Base-by-base conservation (phyloP, 495 filamentous ascomycete species). In the Jackrogersella multiformis region DNA sequence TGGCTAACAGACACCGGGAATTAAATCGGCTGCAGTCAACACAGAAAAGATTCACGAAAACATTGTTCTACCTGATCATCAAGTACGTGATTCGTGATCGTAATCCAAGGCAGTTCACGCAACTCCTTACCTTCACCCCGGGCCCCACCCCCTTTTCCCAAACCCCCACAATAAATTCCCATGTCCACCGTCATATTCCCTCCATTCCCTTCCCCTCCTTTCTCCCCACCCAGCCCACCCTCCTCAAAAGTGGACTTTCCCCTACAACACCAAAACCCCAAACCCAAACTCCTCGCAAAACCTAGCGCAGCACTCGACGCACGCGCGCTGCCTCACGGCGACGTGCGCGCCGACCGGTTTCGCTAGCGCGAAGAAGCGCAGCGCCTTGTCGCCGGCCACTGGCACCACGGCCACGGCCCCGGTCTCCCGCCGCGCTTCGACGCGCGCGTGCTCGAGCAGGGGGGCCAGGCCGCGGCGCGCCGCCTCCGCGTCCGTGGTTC, bases 271-370 rank as follows among this genome's bases (percentile, higher is more conserved):
- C 5, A 62, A 35, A 9, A 61, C 35, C 4, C 13, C 13, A 24
- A 57, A 52, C n/a, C 52, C 52, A 18, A 53, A 36, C 15, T 46
- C 13, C 38, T n/a, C 51, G 12, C 58, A 68, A 28, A 62, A 68
- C 21, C 35, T 21, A 0, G 62, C 44, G 21, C 36, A 62, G 23
- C 65, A 62, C 1, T 9, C 36, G n/a, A 41, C 28, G 15, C 65
- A 68, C 10, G 53, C 53, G 10, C 15, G 16, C 2, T 35, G 13
- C 15, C 57, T 26, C 15, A 68, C 51, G n/a, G 57, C 65, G n/a
- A 62, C 58, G 24, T 68, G 58, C 16, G 53, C 57, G 0, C 65
- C 57, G 9, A 62, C 53, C 2, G 65, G 58, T 13, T 57, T 68
- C 7, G 58, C 35, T 9, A 62, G 46, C 5, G 53, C 13, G 9